Base-by-base conservation (phyloP, 768 basidiomycete species). In the Mycena leptocephala region DNA sequence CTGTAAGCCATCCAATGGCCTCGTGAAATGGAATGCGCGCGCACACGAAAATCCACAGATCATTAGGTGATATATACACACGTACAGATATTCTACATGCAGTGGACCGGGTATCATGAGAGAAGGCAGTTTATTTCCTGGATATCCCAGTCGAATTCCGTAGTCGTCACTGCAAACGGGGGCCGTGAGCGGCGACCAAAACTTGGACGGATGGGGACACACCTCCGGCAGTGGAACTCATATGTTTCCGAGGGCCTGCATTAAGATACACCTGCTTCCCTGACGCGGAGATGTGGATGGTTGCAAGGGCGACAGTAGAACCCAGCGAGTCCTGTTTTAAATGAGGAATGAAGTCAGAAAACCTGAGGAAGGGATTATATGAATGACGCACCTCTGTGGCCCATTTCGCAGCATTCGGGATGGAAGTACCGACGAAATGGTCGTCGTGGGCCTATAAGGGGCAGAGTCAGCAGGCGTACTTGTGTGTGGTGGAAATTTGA, bases 401-500 rank as follows among this genome's bases (percentile, higher is more conserved):
- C 77, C 77, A 78, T 28, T 78, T 8, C 7, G 37, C 22, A 3
- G 74, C 35, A 58, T 67, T 61, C 10, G 70, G 70, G 66, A 78
- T 72, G n/a, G 73, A 39, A 26, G 74, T 78, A 41, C 77, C 77
- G 41, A 78, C 77, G 55, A n/a, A 78, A 65, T 78, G 77, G 37
- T 78, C 77, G 66, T 78, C 43, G 66, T 78, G 77, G 7, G 77
- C 77, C 75, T 76, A 46, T 14, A 6, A 20, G 37, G n/a, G 18
- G 28, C 11, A 8, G 20, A 39, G 64, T 67, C 65, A 74, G 46
- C 24, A 18, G n/a, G n/a, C n/a, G n/a, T 20, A 28, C 33, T 16
- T 0, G 11, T 11, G 20, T 3, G 5, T 1, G 1, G 26, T 2
- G 3, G 28, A 4, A 26, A 18, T 7, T 35, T 6, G 28, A 11